These are phyloP conservation scores for Pyronema omphalodes DNA, from an alignment of 495 filamentous ascomycete species.

Conservation along the genomic window DNA sequence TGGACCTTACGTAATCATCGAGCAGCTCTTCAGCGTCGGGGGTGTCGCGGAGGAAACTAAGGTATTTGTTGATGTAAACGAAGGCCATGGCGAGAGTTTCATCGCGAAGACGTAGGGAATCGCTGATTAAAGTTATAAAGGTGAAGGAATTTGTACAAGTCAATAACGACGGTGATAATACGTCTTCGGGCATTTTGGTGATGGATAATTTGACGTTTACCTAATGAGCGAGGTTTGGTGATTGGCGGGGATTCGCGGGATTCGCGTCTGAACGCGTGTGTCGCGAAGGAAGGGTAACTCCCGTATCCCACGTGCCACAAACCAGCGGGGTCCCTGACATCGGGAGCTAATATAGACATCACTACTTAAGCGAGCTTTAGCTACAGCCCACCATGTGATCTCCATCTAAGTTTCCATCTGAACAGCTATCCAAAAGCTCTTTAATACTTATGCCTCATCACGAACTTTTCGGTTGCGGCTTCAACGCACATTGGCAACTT, in stretches of 20 bases:
- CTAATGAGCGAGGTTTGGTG: too few relatives aligned
- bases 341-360: too few relatives aligned
- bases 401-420: too few relatives aligned
- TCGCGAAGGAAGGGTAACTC: too few relatives aligned
- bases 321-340: too few relatives aligned
- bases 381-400: too few relatives aligned
- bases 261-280: too few relatives aligned
- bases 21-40: constrained; percentile 13
- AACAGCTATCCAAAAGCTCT: not conserved
- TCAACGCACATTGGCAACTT: not conserved
- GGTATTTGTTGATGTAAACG: constrained; percentile 30
- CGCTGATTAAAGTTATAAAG: constrained; percentile 27
- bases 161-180: not conserved
- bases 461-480: not conserved
- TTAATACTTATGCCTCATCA: not conserved
- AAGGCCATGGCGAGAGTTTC: constrained; percentile 30
- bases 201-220: not conserved
- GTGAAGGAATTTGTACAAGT: constrained; percentile 3
- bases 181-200: not conserved
- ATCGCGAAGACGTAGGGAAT: constrained; percentile 28
- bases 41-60: constrained; percentile 8
- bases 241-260: too few relatives aligned
- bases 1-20: constrained; percentile 18
- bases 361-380: too few relatives aligned
- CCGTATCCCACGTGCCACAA: too few relatives aligned